Evolutionary conservation across 2,329 filamentous ascomycete species (phyloP).

Genomic region (Cladosporium sp.): DNA sequence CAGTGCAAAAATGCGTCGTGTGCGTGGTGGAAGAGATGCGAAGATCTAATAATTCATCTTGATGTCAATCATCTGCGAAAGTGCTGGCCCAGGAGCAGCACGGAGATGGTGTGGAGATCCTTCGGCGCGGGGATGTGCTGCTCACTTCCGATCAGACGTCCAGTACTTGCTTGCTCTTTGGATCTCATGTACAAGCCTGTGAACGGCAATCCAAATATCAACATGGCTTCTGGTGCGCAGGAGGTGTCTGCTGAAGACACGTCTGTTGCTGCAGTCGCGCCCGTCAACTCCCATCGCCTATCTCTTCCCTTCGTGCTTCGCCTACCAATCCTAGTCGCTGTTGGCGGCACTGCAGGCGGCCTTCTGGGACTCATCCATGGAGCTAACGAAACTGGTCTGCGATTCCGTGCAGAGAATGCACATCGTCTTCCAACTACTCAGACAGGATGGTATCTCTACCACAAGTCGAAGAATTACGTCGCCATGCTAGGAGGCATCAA

Average conservation of each 20-base stretch:
- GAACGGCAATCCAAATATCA: background rate
- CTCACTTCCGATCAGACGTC: background rate
- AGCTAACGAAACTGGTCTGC: conserved; percentile 51
- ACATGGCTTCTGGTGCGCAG: background rate
- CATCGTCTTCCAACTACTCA: conserved; percentile 82
- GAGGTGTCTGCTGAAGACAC: background rate
- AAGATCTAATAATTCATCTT: background rate
- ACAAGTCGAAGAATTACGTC: conserved; percentile 96
- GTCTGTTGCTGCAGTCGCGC: background rate
- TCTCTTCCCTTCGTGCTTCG: conserved; percentile 30
- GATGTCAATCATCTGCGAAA: background rate
- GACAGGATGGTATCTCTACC: conserved; percentile 95
- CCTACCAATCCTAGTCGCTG: conserved; percentile 25
- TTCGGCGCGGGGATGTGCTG: background rate
- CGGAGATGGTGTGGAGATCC: background rate
- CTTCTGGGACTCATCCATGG: conserved; percentile 32
- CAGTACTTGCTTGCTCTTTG: background rate
- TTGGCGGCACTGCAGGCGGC: conserved; percentile 26
- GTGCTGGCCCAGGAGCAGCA: background rate
- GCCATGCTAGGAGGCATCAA: conserved; percentile 71
- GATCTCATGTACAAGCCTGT: background rate
- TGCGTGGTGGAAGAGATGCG: background rate
- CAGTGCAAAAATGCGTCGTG: background rate
- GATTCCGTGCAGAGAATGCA: conserved; percentile 92
- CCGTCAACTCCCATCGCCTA: conserved; percentile 25